phyloP scores from a whole-genome alignment of 768 basidiomycete genomes.

The Tubosaeta sp. region DNA sequence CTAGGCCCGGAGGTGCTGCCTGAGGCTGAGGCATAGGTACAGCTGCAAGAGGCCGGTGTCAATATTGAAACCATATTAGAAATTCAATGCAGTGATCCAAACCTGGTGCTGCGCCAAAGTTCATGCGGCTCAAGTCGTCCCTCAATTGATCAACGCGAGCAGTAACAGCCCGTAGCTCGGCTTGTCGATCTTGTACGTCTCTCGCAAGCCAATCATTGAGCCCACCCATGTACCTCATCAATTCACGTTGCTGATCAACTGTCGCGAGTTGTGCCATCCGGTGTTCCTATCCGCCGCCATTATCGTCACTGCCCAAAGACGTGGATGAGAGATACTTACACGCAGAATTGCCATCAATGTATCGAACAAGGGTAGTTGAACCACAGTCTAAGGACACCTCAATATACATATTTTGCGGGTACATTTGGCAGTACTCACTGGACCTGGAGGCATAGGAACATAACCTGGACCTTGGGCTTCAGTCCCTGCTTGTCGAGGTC shows the following conservation, averaged over 20 bases:
- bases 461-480: slow-evolving; percentile 30
- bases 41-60: slow-evolving; percentile 8
- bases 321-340: slow-evolving; percentile 34
- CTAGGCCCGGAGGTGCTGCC: slow-evolving; percentile 7
- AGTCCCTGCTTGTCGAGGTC: slow-evolving; percentile 20
- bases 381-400: slow-evolving; percentile 43
- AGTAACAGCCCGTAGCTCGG: slow-evolving; percentile 62
- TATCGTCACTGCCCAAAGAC: slow-evolving; percentile 3
- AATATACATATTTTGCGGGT: background rate
- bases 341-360: slow-evolving; percentile 66
- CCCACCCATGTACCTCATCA: slow-evolving; percentile 73
- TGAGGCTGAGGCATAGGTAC: slow-evolving; percentile 26
- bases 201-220: slow-evolving; percentile 77
- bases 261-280: slow-evolving; percentile 69
- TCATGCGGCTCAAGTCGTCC: slow-evolving; percentile 42
- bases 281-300: slow-evolving; percentile 53
- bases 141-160: slow-evolving; percentile 53
- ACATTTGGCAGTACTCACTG: slow-evolving; percentile 37
- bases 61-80: background rate
- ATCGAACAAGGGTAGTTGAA: slow-evolving; percentile 64
- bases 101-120: slow-evolving; percentile 40
- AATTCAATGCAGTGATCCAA: slow-evolving; percentile 7
- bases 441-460: slow-evolving; percentile 47
- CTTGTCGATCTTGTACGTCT: slow-evolving; percentile 75
- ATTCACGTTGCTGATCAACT: slow-evolving; percentile 72